A percentile compares a stretch with the other conserved stretches of the same genome.
These are phyloP conservation scores for Casuarina equisetifolia DNA, from an alignment of 306 rosid species.

Conservation along the genomic window DNA sequence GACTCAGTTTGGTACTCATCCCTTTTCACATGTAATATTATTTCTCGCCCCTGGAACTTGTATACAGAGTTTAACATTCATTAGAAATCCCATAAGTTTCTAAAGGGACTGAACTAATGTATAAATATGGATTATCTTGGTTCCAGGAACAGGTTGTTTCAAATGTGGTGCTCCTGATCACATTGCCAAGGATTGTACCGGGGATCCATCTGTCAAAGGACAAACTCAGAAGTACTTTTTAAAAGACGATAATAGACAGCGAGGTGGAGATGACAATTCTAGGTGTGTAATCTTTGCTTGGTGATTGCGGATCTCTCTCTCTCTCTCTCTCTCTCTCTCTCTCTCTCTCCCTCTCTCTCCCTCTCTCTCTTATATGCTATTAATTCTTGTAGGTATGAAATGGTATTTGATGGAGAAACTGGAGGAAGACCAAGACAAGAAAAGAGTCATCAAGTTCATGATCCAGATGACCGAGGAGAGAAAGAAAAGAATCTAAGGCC, in stretches of 20 bases:
- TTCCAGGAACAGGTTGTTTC: slow-evolving; percentile 83
- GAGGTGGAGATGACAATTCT: slow-evolving; percentile 57
- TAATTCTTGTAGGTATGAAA: slow-evolving; percentile 65
- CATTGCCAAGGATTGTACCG: slow-evolving; percentile 84
- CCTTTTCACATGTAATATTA: background rate
- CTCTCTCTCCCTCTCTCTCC: too few relatives aligned
- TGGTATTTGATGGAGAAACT: slow-evolving; percentile 83
- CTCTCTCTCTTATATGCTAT: slow-evolving; percentile 14
- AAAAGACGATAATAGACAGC: slow-evolving; percentile 71
- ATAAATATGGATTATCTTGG: background rate
- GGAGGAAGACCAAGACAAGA: slow-evolving; percentile 51
- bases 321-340: background rate
- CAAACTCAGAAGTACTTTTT: slow-evolving; percentile 56
- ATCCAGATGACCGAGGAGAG: slow-evolving; percentile 38
- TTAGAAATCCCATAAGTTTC: background rate
- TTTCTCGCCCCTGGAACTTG: background rate
- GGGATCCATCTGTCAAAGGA: slow-evolving; percentile 37
- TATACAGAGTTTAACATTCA: background rate
- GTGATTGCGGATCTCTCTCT: slow-evolving; percentile 13
- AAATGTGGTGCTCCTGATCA: slow-evolving; percentile 89
- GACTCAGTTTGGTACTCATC: background rate
- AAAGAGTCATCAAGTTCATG: slow-evolving; percentile 39
- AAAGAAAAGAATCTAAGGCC: slow-evolving; percentile 32
- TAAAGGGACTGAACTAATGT: background rate
- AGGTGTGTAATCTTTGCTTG: slow-evolving; percentile 49